Percentiles rank a stretch among this genome's conserved stretches.
Conservation (phyloP, 148 eudicot genomes). For the Cornus controversa region DNA sequence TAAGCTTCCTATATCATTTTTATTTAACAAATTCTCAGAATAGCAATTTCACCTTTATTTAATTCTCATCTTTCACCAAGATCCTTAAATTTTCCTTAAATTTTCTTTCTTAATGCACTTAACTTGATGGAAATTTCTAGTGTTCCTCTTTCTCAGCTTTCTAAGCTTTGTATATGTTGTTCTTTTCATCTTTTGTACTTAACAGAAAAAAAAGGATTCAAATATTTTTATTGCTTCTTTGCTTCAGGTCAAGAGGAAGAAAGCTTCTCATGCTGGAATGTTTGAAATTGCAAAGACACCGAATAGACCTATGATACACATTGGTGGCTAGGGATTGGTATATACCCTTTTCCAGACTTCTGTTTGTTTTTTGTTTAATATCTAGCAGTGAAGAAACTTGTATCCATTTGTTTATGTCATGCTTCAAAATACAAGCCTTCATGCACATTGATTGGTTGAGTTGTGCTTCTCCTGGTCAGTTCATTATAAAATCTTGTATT, state of each 20-base stretch:
- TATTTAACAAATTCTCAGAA: background rate
- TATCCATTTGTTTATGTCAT: background rate
- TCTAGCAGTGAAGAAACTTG: background rate
- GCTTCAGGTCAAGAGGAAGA: slow-evolving; percentile 81
- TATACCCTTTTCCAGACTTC: background rate
- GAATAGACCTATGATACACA: slow-evolving; percentile 96
- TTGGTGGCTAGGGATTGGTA: slow-evolving; percentile 68
- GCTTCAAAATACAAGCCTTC: background rate
- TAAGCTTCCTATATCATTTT: background rate
- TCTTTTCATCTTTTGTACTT: background rate
- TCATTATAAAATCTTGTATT: background rate
- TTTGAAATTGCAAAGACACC: slow-evolving; percentile 86
- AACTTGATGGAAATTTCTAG: background rate
- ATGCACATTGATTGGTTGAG: background rate
- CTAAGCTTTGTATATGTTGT: background rate
- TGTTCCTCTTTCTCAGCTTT: background rate
- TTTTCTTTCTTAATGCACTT: background rate
- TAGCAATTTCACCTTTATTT: background rate
- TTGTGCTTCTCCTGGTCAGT: background rate
- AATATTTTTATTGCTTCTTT: background rate
- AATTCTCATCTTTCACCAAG: background rate
- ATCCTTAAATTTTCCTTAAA: background rate
- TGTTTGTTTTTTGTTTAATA: background rate
- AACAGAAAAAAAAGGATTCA: background rate
- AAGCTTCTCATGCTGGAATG: slow-evolving; percentile 98